Conservation (phyloP, 129 eudicot genomes). For the Pseudognaphalium luteoalbum region DNA sequence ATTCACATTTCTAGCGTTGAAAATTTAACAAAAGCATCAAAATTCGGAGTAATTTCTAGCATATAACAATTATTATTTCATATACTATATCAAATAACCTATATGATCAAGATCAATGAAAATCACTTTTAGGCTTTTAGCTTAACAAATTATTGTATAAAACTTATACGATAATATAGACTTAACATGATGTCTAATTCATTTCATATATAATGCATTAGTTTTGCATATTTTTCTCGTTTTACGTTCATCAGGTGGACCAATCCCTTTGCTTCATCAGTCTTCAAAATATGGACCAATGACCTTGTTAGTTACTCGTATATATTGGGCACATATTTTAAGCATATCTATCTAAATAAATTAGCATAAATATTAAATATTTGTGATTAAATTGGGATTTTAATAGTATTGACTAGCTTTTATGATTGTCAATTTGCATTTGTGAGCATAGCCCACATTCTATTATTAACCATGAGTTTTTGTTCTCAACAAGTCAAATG, state of each 20-base stretch:
- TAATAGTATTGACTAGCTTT: slow-evolving; percentile 1
- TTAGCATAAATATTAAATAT: not conserved
- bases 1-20: not conserved
- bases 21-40: not conserved
- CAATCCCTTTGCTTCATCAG: too few species aligned
- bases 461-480: slow-evolving; percentile 27
- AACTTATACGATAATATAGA: too few species aligned
- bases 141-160: too few species aligned
- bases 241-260: too few species aligned
- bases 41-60: not conserved
- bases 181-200: too few species aligned
- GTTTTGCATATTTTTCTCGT: too few species aligned
- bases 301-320: too few species aligned
- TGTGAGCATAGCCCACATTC: slow-evolving; percentile 26
- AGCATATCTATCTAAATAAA: too few species aligned
- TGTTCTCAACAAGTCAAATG: slow-evolving; percentile 19
- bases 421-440: slow-evolving; percentile 33
- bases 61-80: not conserved
- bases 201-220: too few species aligned
- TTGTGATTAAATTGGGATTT: not conserved
- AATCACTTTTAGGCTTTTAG: too few species aligned
- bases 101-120: not conserved
- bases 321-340: too few species aligned
- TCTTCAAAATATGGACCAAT: too few species aligned
- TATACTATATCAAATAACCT: not conserved